Evolutionary conservation across 2,329 filamentous ascomycete species (phyloP), one percentile per base, ranked within the genome.

Genomic region (Trichoderma simmonsii): DNA sequence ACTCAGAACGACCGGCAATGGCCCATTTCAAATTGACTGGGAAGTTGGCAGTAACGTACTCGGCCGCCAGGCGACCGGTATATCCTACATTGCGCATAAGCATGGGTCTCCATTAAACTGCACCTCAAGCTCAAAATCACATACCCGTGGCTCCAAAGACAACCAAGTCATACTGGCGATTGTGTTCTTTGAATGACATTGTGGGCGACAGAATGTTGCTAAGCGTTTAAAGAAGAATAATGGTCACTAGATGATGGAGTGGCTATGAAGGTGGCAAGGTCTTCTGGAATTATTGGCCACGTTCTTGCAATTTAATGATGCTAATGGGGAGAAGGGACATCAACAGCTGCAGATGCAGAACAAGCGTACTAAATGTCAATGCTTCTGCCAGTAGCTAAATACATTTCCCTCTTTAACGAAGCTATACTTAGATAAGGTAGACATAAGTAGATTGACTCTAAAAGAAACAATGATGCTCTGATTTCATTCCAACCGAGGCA

Each of bases 11-110:
- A 34, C 95, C 95, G 60, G 94, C 93, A 70, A 98, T 85, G 15
- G 93, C 95, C 95, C 95, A 98, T 84, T 90, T 94, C 73, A 97
- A 81, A 79, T 93, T 88, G 21, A 92, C 93, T 0, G 94, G 92
- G 1, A 94, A 85, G 75, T 88, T 83, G 15, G 86, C 86, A 67
- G 90, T 86, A 77, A 97, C 91, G 81, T 96, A 90, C 80, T 97
- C 91, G 32, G 91, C 91, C 3, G 90, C 90, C 75, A 92, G 86
- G 75, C 89, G 91, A 51, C 95, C 95, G 0, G 95, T 98, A 82
- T 97, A 97, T 32, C 95, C 95, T 79, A 87, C 6, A n/a, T 67
- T 65, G 18, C n/a, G 39, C 26, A n/a, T 48, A 32, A 71, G 65
- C 67, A 39, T 62, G n/a, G 43, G 43, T 32, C 4, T 15, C 2